Base-by-base conservation (phyloP, 106 monocot genomes). In the Platanthera guangdongensis region DNA sequence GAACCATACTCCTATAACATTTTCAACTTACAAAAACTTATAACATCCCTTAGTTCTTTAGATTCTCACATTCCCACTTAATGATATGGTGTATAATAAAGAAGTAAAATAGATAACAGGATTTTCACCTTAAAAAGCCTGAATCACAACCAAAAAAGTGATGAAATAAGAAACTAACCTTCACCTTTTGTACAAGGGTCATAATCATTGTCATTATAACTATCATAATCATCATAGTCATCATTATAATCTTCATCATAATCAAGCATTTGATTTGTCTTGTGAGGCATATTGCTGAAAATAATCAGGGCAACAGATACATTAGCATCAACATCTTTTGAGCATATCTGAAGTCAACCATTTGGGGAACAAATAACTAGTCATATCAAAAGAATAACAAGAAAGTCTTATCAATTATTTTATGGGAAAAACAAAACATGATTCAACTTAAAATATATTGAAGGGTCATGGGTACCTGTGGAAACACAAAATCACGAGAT, bases 241-340 rank as follows among this genome's bases (percentile, higher is more conserved):
- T 72, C 72, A 51, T 72, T 8, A 15, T 72, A 72, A n/a, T 72
- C 51, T 19, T 72, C 72, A 51, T 72, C 72, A 47, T 50, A 72
- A 15, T 51, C 49, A 19, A 3, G 72, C 10, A 4, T 72, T 50
- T 51, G 51, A 46, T 72, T 72, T 72, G 50, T 72, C 51, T 72
- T 72, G 21, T 50, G 72, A 72, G 72, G 72, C 72, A 72, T 70
- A 70, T 70, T 70, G 47, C 70, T 70, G 48, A 70, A 68, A 70
- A 48, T 18, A 48, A 70, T 47, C 6, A 48, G 18, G 47, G 47
- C 7, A 70, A 14, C 4, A 11, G 46, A 69, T 2, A 69, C 13
- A 69, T 64, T 46, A 28, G 8, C 45, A 69, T 11, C 69, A 46
- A 69, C 6, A 70, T 18, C 45, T 7, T 70, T 11, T 32, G 32